Conservation (phyloP, 1,284 basidiomycete genomes). For the Cutaneotrichosporon mucoides region DNA sequence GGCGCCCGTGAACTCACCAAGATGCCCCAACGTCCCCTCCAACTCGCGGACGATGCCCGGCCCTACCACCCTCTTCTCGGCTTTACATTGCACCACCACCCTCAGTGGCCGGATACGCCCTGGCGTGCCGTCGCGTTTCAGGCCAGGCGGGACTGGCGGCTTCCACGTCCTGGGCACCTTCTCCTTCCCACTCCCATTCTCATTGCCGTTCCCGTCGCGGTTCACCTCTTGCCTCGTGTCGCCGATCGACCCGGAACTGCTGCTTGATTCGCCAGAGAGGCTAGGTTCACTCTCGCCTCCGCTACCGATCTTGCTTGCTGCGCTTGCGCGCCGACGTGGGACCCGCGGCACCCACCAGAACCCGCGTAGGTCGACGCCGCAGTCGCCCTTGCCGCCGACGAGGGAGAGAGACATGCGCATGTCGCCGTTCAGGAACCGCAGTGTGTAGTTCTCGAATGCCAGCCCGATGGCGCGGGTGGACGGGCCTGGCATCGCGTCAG, state of each 20-base stretch:
- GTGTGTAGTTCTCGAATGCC: constrained; percentile 69
- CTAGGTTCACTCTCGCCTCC: too few relatives aligned
- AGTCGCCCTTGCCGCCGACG: constrained; percentile 76
- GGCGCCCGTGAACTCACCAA: constrained; percentile 11
- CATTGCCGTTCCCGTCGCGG: neutral
- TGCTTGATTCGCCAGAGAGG: too few relatives aligned
- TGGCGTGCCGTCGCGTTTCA: constrained; percentile 1
- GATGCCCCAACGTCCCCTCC: constrained; percentile 65
- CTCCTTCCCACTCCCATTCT: too few relatives aligned
- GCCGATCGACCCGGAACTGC: neutral
- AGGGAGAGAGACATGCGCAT: constrained; percentile 69
- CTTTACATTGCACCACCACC: constrained; percentile 86
- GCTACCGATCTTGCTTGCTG: too few relatives aligned
- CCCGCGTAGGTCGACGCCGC: constrained; percentile 78
- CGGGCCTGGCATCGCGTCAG: neutral
- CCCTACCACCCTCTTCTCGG: constrained; percentile 70
- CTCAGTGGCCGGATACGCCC: constrained; percentile 54
- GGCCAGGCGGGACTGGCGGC: neutral
- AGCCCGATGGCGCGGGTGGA: constrained; percentile 61
- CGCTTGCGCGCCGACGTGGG: neutral
- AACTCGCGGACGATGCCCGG: constrained; percentile 79
- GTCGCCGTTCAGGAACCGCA: constrained; percentile 58
- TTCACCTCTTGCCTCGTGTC: too few relatives aligned
- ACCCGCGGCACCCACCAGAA: constrained; percentile 81
- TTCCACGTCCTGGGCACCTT: neutral